phyloP scores from a whole-genome alignment of 805 yeast species.

The Blastobotrys chiropterorum region DNA sequence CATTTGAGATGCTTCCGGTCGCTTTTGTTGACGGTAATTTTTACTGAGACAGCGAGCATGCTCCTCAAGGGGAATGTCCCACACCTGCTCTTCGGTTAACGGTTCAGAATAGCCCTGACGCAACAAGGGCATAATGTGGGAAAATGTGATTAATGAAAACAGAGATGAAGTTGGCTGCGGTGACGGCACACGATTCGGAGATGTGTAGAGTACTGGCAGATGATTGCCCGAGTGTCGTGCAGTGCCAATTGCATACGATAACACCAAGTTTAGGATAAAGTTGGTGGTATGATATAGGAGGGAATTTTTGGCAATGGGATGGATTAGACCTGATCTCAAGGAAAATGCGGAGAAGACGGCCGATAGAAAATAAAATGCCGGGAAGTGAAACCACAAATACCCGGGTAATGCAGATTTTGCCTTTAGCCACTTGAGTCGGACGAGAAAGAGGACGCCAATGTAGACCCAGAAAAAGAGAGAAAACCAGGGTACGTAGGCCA shows the following conservation, averaged over 20 bases:
- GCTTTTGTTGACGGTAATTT: slow-evolving; percentile 46
- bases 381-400: slow-evolving; percentile 26
- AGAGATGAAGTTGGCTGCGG: slow-evolving; percentile 66
- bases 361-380: slow-evolving; percentile 21
- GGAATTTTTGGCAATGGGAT: slow-evolving; percentile 19
- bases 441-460: slow-evolving; percentile 18
- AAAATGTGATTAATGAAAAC: slow-evolving; percentile 56
- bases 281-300: slow-evolving; percentile 16
- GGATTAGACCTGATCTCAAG: slow-evolving; percentile 23
- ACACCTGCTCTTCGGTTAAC: slow-evolving; percentile 58
- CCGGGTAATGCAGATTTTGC: slow-evolving; percentile 6
- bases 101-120: slow-evolving; percentile 55
- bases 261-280: slow-evolving; percentile 39
- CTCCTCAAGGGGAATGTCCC: slow-evolving; percentile 80
- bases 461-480: slow-evolving; percentile 23
- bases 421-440: slow-evolving; percentile 15
- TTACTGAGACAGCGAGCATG: slow-evolving; percentile 67
- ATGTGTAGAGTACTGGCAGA: slow-evolving; percentile 42
- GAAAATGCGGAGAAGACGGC: slow-evolving; percentile 18
- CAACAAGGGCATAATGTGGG: slow-evolving; percentile 71
- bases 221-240: slow-evolving; percentile 58
- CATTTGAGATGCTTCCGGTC: neutral
- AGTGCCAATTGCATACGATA: slow-evolving; percentile 47
- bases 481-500: slow-evolving; percentile 8
- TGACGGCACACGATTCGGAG: slow-evolving; percentile 52